Evolutionary conservation across 202 grass and related monocot species (phyloP), one percentile per base, ranked within the genome.

Genomic region (Digitaria exilis): DNA sequence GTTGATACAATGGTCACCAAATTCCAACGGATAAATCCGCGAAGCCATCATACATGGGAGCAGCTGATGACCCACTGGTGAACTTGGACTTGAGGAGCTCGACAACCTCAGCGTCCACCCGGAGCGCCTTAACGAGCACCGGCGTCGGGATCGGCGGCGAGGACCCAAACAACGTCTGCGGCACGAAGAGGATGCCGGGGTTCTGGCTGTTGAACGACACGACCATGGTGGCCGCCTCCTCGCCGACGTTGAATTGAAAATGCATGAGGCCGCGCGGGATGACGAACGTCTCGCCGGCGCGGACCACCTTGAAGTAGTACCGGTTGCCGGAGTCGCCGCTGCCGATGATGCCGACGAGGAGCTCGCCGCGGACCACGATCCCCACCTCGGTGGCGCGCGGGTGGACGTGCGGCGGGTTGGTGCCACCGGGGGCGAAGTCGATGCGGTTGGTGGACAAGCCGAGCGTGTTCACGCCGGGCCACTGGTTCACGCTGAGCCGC

Each of bases 131-230:
- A 29, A 60, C 22, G 28, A 95, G 87, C 71, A 92, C 87, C 1
- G 80, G 57, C 13, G 84, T 88, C 0, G 87, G 90, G 62, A 45
- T 10, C 43, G 43, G 11, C 43, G 12, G 12, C 2, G 11, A 45
- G 43, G 43, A 45, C 3, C 87, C 85, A 19, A 95, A 95, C 22
- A 95, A 30, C 2, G 90, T 78, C 2, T 80, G 21, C 8, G 84
- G 69, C 19, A 82, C 84, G 56, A 95, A 75, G 30, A 88, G 4
- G 25, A 85, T 85, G 26, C 90, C 93, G 0, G 88, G 85, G 34
- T 90, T 58, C 79, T 95, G 85, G 85, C 80, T 95, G 32, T 95
- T 88, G 87, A 95, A 95, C 22, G 93, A 72, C 17, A 91, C 85
- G 35, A 37, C 7, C 7, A 6, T 4, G 5, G 65, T 31, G 16